A percentile compares a stretch with the other conserved stretches of the same genome.
Conservation (phyloP, 2,329 filamentous ascomycete genomes). For the Aureobasidium sp. region DNA sequence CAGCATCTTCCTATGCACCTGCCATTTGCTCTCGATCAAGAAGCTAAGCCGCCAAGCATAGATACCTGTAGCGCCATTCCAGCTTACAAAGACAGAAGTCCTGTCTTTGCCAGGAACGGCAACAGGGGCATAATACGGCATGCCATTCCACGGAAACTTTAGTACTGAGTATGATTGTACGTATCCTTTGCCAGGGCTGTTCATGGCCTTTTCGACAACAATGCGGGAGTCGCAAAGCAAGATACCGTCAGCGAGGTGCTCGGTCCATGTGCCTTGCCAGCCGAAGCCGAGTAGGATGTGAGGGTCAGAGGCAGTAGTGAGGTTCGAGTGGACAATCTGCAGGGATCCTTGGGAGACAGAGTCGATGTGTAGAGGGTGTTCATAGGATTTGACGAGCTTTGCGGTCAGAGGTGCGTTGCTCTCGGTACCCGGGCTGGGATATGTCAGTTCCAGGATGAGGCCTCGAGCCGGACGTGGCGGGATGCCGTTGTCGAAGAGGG, state of each 20-base stretch:
- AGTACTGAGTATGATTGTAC: slow-evolving; percentile 44
- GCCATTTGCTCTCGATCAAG: not conserved
- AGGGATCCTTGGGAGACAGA: slow-evolving; percentile 22
- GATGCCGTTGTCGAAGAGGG: slow-evolving; percentile 44
- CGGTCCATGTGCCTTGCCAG: slow-evolving; percentile 29
- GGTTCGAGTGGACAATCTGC: slow-evolving; percentile 28
- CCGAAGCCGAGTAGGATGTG: slow-evolving; percentile 51
- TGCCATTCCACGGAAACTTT: slow-evolving; percentile 40
- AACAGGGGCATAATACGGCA: slow-evolving; percentile 25
- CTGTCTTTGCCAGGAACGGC: slow-evolving; percentile 25
- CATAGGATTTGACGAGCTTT: slow-evolving; percentile 23
- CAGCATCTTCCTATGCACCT: not conserved
- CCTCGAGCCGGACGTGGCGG: slow-evolving; percentile 7
- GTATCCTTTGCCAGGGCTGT: slow-evolving; percentile 2
- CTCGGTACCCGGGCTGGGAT: not conserved
- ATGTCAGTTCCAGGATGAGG: slow-evolving; percentile 6
- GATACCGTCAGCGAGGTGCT: slow-evolving; percentile 36
- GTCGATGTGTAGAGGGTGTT: slow-evolving; percentile 20
- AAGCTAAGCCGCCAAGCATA: slow-evolving; percentile 37
- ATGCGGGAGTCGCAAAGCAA: slow-evolving; percentile 46
- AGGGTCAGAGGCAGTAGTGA: slow-evolving; percentile 17
- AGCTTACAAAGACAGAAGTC: slow-evolving; percentile 40
- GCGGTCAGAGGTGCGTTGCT: slow-evolving; percentile 20
- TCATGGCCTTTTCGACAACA: slow-evolving; percentile 15
- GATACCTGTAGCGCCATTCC: slow-evolving; percentile 43